phyloP scores from a whole-genome alignment of 2,329 filamentous ascomycete species.

The Colletotrichum scovillei region DNA sequence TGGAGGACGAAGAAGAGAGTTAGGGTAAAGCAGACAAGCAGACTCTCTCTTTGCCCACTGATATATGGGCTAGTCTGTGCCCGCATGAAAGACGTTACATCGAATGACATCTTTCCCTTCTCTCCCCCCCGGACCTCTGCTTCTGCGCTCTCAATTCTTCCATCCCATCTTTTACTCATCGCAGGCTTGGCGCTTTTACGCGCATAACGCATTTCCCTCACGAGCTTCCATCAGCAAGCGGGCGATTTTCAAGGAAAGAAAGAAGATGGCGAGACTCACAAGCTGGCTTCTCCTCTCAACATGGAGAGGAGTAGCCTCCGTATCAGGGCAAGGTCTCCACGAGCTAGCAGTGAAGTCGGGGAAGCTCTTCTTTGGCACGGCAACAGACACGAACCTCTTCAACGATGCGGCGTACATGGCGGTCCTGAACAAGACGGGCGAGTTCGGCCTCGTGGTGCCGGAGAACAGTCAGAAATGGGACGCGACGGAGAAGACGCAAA shows the following conservation, averaged over 20 bases:
- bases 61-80: conserved; percentile 4
- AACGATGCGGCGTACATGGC: conserved; percentile 62
- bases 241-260: too few relatives aligned
- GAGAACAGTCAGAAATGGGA: conserved; percentile 72
- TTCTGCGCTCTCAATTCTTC: not conserved
- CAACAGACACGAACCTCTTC: conserved; percentile 64
- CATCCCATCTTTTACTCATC: not conserved
- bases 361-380: conserved; percentile 70
- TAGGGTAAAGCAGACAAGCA: not conserved
- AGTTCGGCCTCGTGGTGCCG: conserved; percentile 72
- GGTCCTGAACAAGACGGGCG: conserved; percentile 62
- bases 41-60: not conserved
- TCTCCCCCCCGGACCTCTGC: not conserved
- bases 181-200: not conserved
- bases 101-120: not conserved
- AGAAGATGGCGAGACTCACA: not conserved
- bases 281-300: not conserved
- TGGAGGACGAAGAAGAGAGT: not conserved
- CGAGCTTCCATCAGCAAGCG: not conserved
- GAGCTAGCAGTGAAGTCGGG: conserved; percentile 63
- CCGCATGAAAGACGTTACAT: not conserved
- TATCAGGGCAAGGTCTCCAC: conserved; percentile 52
- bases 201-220: not conserved
- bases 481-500: conserved; percentile 66
- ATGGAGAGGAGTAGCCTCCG: not conserved